These are phyloP conservation scores for Alloascoidea hylecoeti DNA, from an alignment of 805 yeast genomes.

Conservation along the genomic window DNA sequence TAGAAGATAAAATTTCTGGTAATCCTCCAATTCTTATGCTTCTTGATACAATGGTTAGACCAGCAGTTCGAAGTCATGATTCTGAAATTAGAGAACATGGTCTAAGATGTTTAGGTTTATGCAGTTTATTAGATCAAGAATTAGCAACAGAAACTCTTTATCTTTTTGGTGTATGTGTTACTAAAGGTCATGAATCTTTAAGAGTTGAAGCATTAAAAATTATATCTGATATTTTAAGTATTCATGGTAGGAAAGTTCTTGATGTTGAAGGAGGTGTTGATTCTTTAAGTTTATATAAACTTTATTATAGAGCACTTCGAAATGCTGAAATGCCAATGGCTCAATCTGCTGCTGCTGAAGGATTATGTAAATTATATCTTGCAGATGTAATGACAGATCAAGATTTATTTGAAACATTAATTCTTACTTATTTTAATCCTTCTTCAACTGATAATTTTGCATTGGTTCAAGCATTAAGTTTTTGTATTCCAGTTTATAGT, in stretches of 20 bases:
- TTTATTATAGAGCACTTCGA: slow-evolving; percentile 54
- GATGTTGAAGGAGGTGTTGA: slow-evolving; percentile 51
- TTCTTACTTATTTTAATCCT: slow-evolving; percentile 68
- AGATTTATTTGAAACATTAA: slow-evolving; percentile 55
- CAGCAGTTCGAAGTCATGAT: slow-evolving; percentile 54
- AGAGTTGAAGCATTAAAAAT: slow-evolving; percentile 51
- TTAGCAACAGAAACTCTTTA: slow-evolving; percentile 53
- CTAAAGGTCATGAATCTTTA: slow-evolving; percentile 50
- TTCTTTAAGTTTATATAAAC: slow-evolving; percentile 48
- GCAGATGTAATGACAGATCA: slow-evolving; percentile 64
- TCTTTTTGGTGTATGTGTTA: slow-evolving; percentile 54
- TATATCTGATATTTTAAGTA: slow-evolving; percentile 64
- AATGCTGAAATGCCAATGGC: slow-evolving; percentile 24
- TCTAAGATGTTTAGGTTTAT: slow-evolving; percentile 62
- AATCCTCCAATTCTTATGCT: slow-evolving; percentile 56
- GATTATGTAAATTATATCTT: slow-evolving; percentile 67
- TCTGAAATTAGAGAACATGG: slow-evolving; percentile 49
- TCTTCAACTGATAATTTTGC: slow-evolving; percentile 45
- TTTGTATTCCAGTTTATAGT: slow-evolving; percentile 80
- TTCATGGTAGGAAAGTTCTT: slow-evolving; percentile 59
- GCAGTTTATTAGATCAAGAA: slow-evolving; percentile 54
- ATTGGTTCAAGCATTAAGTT: slow-evolving; percentile 66
- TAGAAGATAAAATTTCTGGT: slow-evolving; percentile 47
- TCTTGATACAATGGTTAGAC: slow-evolving; percentile 63
- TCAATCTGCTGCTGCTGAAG: slow-evolving; percentile 77